Evolutionary conservation across 345 rosid genomes (phyloP), one percentile per base, ranked within the genome.

Genomic region (Lenwebbia sp.): DNA sequence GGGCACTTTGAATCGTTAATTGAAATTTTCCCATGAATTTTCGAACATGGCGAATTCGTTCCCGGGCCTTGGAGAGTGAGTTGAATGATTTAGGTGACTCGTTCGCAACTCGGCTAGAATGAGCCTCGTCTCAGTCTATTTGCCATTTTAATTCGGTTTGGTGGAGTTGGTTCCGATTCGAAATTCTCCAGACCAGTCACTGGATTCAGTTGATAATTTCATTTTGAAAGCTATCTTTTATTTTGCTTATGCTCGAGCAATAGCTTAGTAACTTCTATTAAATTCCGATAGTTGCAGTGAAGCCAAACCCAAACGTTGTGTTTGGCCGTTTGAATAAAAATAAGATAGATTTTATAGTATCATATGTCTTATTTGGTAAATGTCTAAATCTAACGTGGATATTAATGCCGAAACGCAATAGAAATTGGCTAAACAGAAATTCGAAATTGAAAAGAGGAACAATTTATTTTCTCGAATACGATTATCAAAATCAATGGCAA

Each of bases 271-370:
- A 4, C 76, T 65, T 15, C 12, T 30, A 65, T 33, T 62, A 30
- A 65, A 30, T 65, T 30, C 0, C 19, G 12, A 30, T 33, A 9
- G 10, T 33, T 33, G 7, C 7, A 0, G 7, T 2, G 13, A 33
- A 33, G 44, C 5, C 12, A 65, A 19, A 17, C 8, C 19, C 13
- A 8, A 9, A 33, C 0, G 2, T 10, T 33, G 6, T 3, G 0
- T 21, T 65, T 1, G 2, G 0, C 1, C 2, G 5, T 33, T 22
- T 8, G 19, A 70, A 70, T 15, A 33, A 65, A 17, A 2, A 37
- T 37, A 1, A 1, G 0, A 65, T 17, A 5, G 6, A 33, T 17
- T 2, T 8, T 65, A 10, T 65, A 65, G 17, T 30, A 4, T 65
- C 11, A 0, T 17, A 17, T 10, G 6, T 17, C 30, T 30, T 17